phyloP scores from a whole-genome alignment of 257 asterid species.

The Mitragyna speciosa region DNA sequence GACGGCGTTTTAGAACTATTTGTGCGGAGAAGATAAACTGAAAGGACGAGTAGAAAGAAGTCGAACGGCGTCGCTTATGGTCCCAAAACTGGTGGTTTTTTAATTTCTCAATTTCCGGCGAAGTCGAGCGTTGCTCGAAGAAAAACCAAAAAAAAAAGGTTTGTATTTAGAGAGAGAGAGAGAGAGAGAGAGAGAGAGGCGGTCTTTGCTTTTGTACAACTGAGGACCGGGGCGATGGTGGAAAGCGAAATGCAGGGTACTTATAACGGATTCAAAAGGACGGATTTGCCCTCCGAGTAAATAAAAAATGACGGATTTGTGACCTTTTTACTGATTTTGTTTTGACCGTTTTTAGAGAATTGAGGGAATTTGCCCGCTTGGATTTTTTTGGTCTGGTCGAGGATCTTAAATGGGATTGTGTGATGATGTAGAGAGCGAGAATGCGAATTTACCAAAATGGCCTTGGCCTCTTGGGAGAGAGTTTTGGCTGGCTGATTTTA shows the following conservation, averaged over 20 bases:
- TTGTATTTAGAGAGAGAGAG: not conserved
- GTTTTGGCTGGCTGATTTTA: not conserved
- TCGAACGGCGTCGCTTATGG: conserved; percentile 16
- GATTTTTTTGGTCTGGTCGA: conserved; percentile 17
- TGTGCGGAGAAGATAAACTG: not conserved
- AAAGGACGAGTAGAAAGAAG: not conserved
- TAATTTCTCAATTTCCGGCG: not conserved
- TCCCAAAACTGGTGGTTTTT: not conserved
- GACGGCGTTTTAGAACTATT: not conserved
- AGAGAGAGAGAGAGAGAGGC: conserved; percentile 31
- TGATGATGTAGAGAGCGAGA: not conserved
- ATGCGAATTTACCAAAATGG: not conserved
- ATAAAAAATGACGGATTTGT: conserved; percentile 54
- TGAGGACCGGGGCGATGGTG: conserved; percentile 4
- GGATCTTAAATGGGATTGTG: conserved; percentile 3
- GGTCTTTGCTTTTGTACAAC: conserved; percentile 8
- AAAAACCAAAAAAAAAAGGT: conserved; percentile 39
- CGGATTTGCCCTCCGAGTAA: conserved; percentile 39
- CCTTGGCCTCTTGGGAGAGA: not conserved
- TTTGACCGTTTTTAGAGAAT: conserved; percentile 50
- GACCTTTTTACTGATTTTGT: conserved; percentile 49
- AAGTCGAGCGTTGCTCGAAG: conserved; percentile 30
- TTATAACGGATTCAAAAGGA: conserved; percentile 32
- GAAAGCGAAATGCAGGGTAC: conserved; percentile 52
- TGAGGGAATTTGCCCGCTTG: conserved; percentile 30